These are phyloP conservation scores for Aurinia saxatilis DNA, from an alignment of 345 rosid species.

Conservation along the genomic window DNA sequence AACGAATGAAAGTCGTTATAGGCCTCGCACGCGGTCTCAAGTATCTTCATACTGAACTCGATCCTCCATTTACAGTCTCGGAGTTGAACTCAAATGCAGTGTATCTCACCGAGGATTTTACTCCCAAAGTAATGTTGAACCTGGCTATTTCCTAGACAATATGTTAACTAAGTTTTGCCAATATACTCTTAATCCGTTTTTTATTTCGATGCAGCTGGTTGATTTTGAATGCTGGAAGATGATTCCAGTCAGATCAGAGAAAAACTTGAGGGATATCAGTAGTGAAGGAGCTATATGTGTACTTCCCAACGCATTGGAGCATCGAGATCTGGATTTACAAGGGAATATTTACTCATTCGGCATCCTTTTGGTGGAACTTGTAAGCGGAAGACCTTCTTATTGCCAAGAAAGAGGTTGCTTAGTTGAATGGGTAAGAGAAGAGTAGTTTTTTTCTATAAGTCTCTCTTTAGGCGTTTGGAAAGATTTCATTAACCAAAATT, in stretches of 20 bases:
- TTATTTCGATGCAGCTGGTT: slow-evolving; percentile 50
- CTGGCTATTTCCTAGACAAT: neutral
- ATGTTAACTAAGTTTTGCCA: neutral
- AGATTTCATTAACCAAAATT: neutral
- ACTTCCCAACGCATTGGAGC: slow-evolving; percentile 64
- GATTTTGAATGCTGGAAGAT: slow-evolving; percentile 96
- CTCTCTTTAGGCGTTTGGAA: neutral
- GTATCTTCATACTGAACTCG: slow-evolving; percentile 74
- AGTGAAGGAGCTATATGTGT: slow-evolving; percentile 71
- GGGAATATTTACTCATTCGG: slow-evolving; percentile 86
- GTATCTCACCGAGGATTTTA: slow-evolving; percentile 92
- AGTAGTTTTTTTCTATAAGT: neutral
- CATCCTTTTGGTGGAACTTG: slow-evolving; percentile 69
- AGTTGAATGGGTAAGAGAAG: slow-evolving; percentile 69
- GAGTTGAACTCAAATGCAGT: slow-evolving; percentile 81
- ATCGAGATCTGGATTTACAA: slow-evolving; percentile 58
- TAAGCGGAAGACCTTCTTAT: slow-evolving; percentile 82
- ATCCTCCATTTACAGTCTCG: slow-evolving; percentile 86
- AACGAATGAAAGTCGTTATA: slow-evolving; percentile 75
- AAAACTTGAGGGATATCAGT: slow-evolving; percentile 55
- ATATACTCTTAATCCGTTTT: neutral
- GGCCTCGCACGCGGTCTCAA: slow-evolving; percentile 85
- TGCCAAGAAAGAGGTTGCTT: slow-evolving; percentile 77
- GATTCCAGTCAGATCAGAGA: slow-evolving; percentile 70
- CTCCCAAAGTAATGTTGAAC: slow-evolving; percentile 60